Base-by-base conservation (phyloP, 2,329 filamentous ascomycete genomes). In the Claviceps pusilla region DNA sequence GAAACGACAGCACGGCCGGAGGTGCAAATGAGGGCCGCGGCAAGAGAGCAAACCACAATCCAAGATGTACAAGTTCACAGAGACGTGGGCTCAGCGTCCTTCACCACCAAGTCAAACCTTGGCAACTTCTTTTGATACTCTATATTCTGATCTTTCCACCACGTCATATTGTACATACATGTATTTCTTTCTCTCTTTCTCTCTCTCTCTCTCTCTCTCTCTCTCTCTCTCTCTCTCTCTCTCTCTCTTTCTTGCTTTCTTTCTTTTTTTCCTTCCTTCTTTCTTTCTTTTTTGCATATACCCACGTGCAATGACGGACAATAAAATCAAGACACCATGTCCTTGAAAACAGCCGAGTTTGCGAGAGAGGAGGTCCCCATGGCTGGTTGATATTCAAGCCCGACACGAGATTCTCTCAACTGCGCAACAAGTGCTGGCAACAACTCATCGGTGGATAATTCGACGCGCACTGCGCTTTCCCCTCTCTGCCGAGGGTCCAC, bases 371-470 rank as follows among this genome's bases (percentile, higher is more conserved):
- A 24, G 1, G 49, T 28, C 7, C 39, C 35, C 9, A 52, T 39
- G 16, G 46, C 35, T 16, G 54, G 46, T 0, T 16, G 31, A n/a
- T 49, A 29, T 9, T 16, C 28, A 19, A 54, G 35, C 4, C 46
- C 48, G 11, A 53, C 41, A n/a, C 49, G 51, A 9, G 61, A 12
- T 58, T 63, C 61, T 51, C 68, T 69, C 55, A 84, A 64, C 58
- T 71, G 71, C 29, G 76, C 71, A 49, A 82, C 76, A 49, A 84
- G 68, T 53, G 69, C 71, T 4, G 82, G 81, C 46, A 85, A 67
- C 37, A 84, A 63, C 56, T 71, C 70, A 54, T 83, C 77, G 1
- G 78, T 82, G 48, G 76, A 71, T 58, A 80, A 66, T 54, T 84
- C 79, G 24, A 79, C 69, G 62, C 82, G 73, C 19, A 80, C 76